Evolutionary conservation across 306 rosid species (phyloP).

Genomic region (Trifolium pratense): DNA sequence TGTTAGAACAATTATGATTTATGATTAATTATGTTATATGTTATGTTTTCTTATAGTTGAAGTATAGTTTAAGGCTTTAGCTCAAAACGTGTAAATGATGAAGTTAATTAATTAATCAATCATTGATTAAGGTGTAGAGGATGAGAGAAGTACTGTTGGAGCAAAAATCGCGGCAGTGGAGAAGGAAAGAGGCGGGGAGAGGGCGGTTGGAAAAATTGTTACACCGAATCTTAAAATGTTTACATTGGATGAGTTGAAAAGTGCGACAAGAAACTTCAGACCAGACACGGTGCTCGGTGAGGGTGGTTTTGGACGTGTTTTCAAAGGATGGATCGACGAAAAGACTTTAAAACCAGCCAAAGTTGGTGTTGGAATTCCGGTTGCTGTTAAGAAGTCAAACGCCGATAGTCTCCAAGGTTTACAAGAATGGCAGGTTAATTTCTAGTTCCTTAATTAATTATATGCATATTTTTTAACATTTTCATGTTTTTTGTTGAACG

Average conservation of each 20-base stretch:
- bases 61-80: not conserved
- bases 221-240: constrained; percentile 50
- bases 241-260: constrained; percentile 65
- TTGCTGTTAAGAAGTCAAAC: constrained; percentile 81
- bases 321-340: constrained; percentile 85
- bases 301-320: constrained; percentile 93
- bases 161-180: not conserved
- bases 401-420: constrained; percentile 79
- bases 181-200: not conserved
- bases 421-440: constrained; percentile 70
- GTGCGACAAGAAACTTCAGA: constrained; percentile 77
- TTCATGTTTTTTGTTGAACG: too few species aligned
- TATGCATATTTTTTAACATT: too few species aligned
- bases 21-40: not conserved
- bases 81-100: not conserved
- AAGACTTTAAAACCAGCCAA: constrained; percentile 62
- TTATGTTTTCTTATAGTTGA: not conserved
- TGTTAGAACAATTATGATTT: not conserved
- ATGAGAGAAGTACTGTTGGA: not conserved
- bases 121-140: not conserved
- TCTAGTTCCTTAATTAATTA: too few species aligned
- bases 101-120: too few species aligned
- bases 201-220: not conserved
- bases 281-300: constrained; percentile 76
- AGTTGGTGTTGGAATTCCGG: constrained; percentile 72